Base-by-base conservation (phyloP, 805 yeast species). In the Kuraishia borneana region DNA sequence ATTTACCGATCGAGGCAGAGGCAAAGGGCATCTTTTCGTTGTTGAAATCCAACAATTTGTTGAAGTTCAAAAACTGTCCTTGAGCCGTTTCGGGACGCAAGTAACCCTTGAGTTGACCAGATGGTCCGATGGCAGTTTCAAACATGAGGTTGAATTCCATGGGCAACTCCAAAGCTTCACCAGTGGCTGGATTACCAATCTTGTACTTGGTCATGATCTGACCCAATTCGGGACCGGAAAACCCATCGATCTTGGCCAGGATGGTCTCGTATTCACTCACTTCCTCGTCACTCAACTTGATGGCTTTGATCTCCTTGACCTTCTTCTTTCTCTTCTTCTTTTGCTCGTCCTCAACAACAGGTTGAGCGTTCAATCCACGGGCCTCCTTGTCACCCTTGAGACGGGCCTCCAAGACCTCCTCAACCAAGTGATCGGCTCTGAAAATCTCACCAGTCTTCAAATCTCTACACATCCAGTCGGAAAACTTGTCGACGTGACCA, bases 71-170 rank as follows among this genome's bases (percentile, higher is more conserved):
- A 60, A 92, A 92, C 66, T 92, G 98, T 53, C 99, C 99, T 70
- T 92, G 99, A 18, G 99, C 99, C 43, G 99, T 92, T 68, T 92
- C 99, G 41, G 99, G 99, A 63, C 99, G 79, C 54, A 92, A 64
- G 63, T 73, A 92, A 46, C 98, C 98, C 68, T 83, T 88, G 58
- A 88, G 65, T 56, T 80, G 85, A 52, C 98, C 98, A 35, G 96
- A 83, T 41, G 99, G 98, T 36, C 99, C 99, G 58, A 92, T 94
- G 38, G 95, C 95, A 39, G 99, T 92, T 64, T 89, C 97, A 56
- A 92, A 92, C 99, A 92, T 92, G 59, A 92, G 75, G 68, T 92
- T 92, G 76, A 92, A 92, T 60, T 88, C 96, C 49, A 68, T 75
- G 45, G 99, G 99, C 30, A 80, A 80, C 59, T 85, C 94, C 49